Evolutionary conservation across 805 yeast genomes (phyloP), one percentile per base, ranked within the genome.

Genomic region (Saccharomycopsis sp.): DNA sequence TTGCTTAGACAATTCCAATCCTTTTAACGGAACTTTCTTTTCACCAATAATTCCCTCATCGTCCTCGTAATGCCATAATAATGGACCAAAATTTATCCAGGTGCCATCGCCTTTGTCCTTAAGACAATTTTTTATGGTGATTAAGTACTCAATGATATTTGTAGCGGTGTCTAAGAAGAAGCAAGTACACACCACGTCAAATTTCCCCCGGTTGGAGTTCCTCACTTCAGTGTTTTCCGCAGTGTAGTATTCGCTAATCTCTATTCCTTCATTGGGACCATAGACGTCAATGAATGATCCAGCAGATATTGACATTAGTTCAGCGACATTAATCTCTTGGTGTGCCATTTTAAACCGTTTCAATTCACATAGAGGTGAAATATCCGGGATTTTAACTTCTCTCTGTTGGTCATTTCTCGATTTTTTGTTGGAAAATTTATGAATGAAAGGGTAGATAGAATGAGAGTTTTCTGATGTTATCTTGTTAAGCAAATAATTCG

Each of bases 281-380:
- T 79, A 81, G 14, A 81, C 61, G 50, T 81, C 88, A 3, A 71
- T 69, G 56, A 84, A 84, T 0, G 85, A 78, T 0, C 93, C 93
- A 0, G 87, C 78, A 1, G 78, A 71, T 72, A 83, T 81, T 0
- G 85, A 74, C 83, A 84, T 75, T 38, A 76, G 58, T 4, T 76
- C 77, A 11, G 57, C 65, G 28, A 68, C 69, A 0, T 70, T 68
- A 1, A 75, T 65, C 0, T 52, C 43, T 0, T 76, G 75, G 40
- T 67, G 54, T 9, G 59, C 50, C 1, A 42, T 43, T 23, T 63
- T 61, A 7, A 70, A 43, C 5, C 53, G 50, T 16, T 54, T 52
- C 3, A 68, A 58, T 13, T 69, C 63, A 16, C 63, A 63, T 3
- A 62, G 53, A 1, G 80, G 74, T 38, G 66, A 65, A 29, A 65